These are phyloP conservation scores for Hygrocybe punicea DNA, from an alignment of 768 basidiomycete species.

Conservation along the genomic window DNA sequence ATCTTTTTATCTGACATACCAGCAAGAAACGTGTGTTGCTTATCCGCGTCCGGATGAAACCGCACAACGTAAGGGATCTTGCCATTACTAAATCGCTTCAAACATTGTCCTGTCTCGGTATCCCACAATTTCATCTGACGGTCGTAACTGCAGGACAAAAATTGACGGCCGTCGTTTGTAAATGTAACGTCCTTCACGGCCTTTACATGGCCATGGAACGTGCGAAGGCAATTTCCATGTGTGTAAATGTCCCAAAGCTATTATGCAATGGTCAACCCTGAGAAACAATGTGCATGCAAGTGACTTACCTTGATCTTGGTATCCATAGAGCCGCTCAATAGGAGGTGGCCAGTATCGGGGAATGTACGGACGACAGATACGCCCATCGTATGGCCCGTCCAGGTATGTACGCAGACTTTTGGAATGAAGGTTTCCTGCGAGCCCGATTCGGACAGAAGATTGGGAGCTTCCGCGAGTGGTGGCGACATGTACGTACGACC, in stretches of 20 bases:
- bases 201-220: conserved; percentile 95
- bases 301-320: conserved; percentile 87
- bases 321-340: conserved; percentile 96
- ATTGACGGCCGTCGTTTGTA: conserved; percentile 85
- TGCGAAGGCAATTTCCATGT: conserved; percentile 92
- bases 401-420: conserved; percentile 93
- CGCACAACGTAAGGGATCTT: conserved; percentile 95
- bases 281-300: neutral
- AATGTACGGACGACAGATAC: conserved; percentile 93
- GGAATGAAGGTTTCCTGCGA: conserved; percentile 92
- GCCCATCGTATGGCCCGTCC: conserved; percentile 96
- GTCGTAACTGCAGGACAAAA: conserved; percentile 92
- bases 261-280: conserved; percentile 32
- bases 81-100: conserved; percentile 95
- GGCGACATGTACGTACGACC: conserved; percentile 98
- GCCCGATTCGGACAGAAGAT: conserved; percentile 74
- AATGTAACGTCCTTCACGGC: conserved; percentile 96
- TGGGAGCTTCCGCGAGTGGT: conserved; percentile 82
- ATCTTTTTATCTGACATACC: conserved; percentile 99
- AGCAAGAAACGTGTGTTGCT: conserved; percentile 93
- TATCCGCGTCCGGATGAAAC: conserved; percentile 95
- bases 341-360: conserved; percentile 87
- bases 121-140: conserved; percentile 99
- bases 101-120: conserved; percentile 96
- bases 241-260: conserved; percentile 98